Evolutionary conservation across 306 rosid species (phyloP), one percentile per base, ranked within the genome.

Genomic region (Carpinus viminea): DNA sequence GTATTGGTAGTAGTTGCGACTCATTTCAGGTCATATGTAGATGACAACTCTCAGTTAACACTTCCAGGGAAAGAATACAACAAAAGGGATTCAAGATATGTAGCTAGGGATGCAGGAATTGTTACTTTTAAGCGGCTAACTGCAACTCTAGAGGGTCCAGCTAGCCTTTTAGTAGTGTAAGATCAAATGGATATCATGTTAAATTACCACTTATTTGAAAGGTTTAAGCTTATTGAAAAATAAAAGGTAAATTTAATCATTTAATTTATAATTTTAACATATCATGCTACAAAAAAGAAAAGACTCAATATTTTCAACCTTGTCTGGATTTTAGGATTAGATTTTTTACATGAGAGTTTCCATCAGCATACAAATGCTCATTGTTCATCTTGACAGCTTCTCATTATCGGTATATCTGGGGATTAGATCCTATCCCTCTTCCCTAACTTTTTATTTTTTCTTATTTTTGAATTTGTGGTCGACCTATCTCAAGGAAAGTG

Each of bases 21-120:
- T 3, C 50, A 34, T 26, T 64, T 56, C 70, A 11, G 10, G 59
- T 75, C 36, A 74, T 20, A 45, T 31, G n/a, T 76, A 62, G 75
- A 64, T 74, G 60, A 59, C 68, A 34, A 61, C 78, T 56, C 36
- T 73, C 12, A 51, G 20, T 53, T 56, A 51, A 62, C 48, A 52
- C 73, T 82, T 38, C 71, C 83, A 95, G 98, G 98, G 98, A 95
- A 95, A 86, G 98, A 95, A 65, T 95, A 95, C 79, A 92, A 98
- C 91, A 92, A 93, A 86, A 98, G 98, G 15, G 98, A 95, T 85
- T 95, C 99, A 68, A 90, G 99, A 84, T 95, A 95, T 28, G 98
- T 78, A 12, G 90, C 80, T 31, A 86, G 97, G 80, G 94, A 91
- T 76, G 86, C 94, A 12, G 96, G 82, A 8, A 81, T 89, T 12